Evolutionary conservation across 164 flowering plant species (phyloP).

Genomic region (Stephania cephalantha): DNA sequence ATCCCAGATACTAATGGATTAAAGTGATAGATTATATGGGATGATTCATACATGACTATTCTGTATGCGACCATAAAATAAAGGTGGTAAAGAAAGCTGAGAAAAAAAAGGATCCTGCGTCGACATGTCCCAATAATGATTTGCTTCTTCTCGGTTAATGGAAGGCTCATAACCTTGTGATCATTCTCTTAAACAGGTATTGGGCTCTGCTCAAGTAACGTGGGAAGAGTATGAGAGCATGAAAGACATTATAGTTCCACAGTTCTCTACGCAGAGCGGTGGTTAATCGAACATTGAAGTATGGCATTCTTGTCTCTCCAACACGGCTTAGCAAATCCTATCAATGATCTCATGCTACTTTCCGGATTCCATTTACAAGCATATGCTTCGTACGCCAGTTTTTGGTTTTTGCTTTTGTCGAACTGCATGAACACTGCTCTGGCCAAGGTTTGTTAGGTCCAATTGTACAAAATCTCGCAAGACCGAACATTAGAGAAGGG

Average conservation of each 20-base stretch:
- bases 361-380: not conserved
- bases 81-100: too few species aligned
- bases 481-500: not conserved
- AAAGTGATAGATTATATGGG: too few species aligned
- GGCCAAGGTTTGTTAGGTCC: not conserved
- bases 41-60: too few species aligned
- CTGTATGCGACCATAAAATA: too few species aligned
- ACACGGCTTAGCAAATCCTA: not conserved
- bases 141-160: not conserved
- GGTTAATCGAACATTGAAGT: slow-evolving; percentile 24
- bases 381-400: not conserved
- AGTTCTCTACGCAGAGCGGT: slow-evolving; percentile 62
- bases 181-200: slow-evolving; percentile 35
- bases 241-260: slow-evolving; percentile 71
- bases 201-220: slow-evolving; percentile 55
- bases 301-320: not conserved
- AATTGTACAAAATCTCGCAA: not conserved
- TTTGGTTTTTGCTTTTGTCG: not conserved
- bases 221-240: slow-evolving; percentile 63
- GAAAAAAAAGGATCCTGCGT: too few species aligned
- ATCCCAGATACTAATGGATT: too few species aligned
- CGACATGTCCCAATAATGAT: too few species aligned
- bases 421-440: not conserved
- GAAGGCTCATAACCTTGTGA: not conserved
- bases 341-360: not conserved